These are phyloP conservation scores for Oenanthe sinensis DNA, from an alignment of 129 eudicot species.

Conservation along the genomic window DNA sequence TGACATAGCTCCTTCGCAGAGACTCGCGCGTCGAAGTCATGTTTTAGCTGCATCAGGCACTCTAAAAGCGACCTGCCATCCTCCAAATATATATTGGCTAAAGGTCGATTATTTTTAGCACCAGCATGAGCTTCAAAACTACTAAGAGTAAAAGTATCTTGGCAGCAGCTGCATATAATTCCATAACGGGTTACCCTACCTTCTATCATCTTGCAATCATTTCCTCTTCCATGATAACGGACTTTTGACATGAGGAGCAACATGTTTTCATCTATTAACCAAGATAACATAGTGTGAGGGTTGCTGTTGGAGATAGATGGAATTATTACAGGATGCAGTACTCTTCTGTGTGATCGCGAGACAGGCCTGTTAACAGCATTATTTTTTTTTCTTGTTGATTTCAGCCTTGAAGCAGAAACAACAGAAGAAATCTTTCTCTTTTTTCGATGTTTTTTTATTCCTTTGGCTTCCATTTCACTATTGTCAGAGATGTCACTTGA, in stretches of 20 bases:
- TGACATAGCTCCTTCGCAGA: constrained; percentile 21
- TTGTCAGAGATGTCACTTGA: background rate
- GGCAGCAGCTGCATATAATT: constrained; percentile 76
- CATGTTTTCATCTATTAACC: constrained; percentile 60
- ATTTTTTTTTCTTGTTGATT: background rate
- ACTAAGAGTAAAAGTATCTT: constrained; percentile 30
- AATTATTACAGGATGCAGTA: constrained; percentile 19
- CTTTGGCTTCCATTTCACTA: constrained; percentile 7
- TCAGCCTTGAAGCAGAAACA: constrained; percentile 11
- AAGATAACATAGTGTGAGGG: constrained; percentile 66
- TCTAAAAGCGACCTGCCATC: constrained; percentile 75
- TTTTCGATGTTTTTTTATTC: constrained; percentile 18
- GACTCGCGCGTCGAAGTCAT: constrained; percentile 6
- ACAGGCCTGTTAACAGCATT: constrained; percentile 21
- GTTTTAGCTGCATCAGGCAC: constrained; percentile 51
- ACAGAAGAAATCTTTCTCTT: constrained; percentile 27
- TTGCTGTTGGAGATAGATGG: constrained; percentile 27
- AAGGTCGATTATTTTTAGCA: constrained; percentile 32
- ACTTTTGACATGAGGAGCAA: constrained; percentile 58
- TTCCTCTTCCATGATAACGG: constrained; percentile 23
- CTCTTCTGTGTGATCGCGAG: constrained; percentile 44
- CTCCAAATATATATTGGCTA: constrained; percentile 54
- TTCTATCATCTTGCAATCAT: constrained; percentile 30
- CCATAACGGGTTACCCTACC: constrained; percentile 70
- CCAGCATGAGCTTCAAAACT: constrained; percentile 72